Percentiles rank a stretch among this genome's conserved stretches.
Conservation (phyloP, 768 basidiomycete genomes). For the Hemileccinum rubropunctum region DNA sequence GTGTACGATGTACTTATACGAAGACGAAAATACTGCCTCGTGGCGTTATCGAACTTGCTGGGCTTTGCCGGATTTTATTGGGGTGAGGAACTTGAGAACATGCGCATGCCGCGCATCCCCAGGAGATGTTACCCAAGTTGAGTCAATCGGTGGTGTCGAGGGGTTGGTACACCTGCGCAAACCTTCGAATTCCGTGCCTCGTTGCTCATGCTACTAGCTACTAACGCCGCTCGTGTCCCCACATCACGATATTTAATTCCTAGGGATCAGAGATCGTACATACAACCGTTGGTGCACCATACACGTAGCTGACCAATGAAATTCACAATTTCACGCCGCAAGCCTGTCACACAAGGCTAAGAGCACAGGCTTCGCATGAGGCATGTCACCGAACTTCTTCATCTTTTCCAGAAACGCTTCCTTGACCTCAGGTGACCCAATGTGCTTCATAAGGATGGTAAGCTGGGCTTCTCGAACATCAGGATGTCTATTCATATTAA, state of each 20-base stretch:
- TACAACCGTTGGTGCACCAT: too few relatives aligned
- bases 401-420: background rate
- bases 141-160: conserved; percentile 66
- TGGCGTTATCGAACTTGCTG: too few relatives aligned
- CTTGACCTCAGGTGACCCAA: background rate
- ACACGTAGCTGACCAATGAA: too few relatives aligned
- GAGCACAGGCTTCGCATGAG: conserved; percentile 3
- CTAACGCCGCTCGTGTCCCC: too few relatives aligned
- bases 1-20: background rate
- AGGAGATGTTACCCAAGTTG: conserved; percentile 92
- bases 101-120: conserved; percentile 89
- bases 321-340: background rate
- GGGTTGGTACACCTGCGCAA: conserved; percentile 53
- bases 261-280: too few relatives aligned
- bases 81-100: too few relatives aligned
- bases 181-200: too few relatives aligned
- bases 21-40: too few relatives aligned
- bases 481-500: conserved; percentile 2
- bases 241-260: too few relatives aligned
- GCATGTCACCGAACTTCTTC: background rate
- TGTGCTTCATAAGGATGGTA: conserved; percentile 2
- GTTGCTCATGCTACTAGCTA: too few relatives aligned
- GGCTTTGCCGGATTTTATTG: too few relatives aligned
- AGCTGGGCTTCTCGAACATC: conserved; percentile 5
- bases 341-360: background rate